Evolutionary conservation across 2,329 filamentous ascomycete species (phyloP), one percentile per base, ranked within the genome.

Genomic region (Cercospora zeae-maydis): DNA sequence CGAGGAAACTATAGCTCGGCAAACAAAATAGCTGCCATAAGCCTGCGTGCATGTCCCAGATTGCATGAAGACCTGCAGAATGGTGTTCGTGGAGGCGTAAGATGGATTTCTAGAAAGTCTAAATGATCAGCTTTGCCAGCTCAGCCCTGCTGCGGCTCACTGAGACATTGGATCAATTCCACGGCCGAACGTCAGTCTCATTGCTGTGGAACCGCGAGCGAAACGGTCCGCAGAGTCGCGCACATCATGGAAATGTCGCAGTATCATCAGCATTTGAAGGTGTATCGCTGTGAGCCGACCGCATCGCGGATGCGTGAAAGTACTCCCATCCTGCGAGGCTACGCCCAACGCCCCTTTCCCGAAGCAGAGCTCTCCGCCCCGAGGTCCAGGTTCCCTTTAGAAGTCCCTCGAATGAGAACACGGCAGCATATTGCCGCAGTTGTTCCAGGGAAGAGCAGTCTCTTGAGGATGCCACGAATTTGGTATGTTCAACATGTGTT

Each of bases 11-110:
- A 49, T 49, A 27, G 21, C 21, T 49, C 7, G 19, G 5, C 42
- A n/a, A 27, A 13, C 21, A 24, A n/a, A 49, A 14, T 5, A 30
- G 42, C 42, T 49, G 42, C 42, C 42, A 30, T 49, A 37, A 37
- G 33, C 42, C 11, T 39, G 57, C 21, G 31, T 59, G 34, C 57
- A 59, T 59, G 45, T 49, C 57, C 11, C 39, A 39, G 45, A 57
- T 34, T 55, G 37, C 56, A 55, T 39, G 61, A 61, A 56, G 56
- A 60, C 61, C 33, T 62, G 60, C 60, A 53, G 53, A 49, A 49
- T 1, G 24, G 21, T 49, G 42, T 30, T 49, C 36, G 54, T 58
- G 60, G 60, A 62, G 60, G 54, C 57, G 61, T 58, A 63, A 49
- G 39, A 49, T 27, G 27, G 42, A 49, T 49, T 21, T 31, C 39